Conservation (phyloP, 345 rosid genomes). For the Moricandia arvensis region DNA sequence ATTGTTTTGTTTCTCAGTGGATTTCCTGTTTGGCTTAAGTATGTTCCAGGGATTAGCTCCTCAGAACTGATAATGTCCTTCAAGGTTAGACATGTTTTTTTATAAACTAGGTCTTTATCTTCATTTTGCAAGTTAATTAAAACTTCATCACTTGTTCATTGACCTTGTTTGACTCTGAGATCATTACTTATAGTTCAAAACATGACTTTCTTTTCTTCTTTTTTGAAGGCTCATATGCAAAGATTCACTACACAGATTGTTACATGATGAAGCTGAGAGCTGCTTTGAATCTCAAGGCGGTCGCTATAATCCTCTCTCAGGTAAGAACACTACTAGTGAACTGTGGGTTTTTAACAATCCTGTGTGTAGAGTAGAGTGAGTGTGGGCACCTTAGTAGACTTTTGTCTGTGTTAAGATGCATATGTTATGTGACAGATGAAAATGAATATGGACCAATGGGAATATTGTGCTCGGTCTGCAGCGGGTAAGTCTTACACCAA, state of each 20-base stretch:
- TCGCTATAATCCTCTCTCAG: constrained; percentile 95
- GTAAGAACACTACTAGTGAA: constrained; percentile 36
- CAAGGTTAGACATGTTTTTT: constrained; percentile 55
- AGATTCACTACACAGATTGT: constrained; percentile 83
- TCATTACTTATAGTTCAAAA: background rate
- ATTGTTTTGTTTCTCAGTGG: constrained; percentile 62
- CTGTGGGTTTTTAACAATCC: background rate
- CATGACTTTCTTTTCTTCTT: background rate
- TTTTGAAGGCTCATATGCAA: constrained; percentile 81
- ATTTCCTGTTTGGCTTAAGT: constrained; percentile 98
- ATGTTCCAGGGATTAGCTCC: constrained; percentile 86
- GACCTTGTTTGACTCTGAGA: constrained; percentile 26
- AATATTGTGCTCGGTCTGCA: constrained; percentile 70
- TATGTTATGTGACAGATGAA: constrained; percentile 54
- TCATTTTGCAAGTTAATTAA: constrained; percentile 29
- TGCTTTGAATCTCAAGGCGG: constrained; percentile 92
- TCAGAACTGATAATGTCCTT: constrained; percentile 96
- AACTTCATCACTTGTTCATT: constrained; percentile 24
- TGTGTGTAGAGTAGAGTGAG: too few species aligned
- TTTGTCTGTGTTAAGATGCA: background rate
- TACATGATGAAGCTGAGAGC: constrained; percentile 90
- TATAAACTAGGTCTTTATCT: constrained; percentile 8
- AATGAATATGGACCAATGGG: constrained; percentile 98
- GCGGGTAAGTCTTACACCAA: constrained; percentile 64
- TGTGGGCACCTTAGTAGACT: constrained; percentile 23